Percentiles rank a stretch among this genome's conserved stretches.
phyloP scores from a whole-genome alignment of 306 rosid species.

The Lablab purpureus region DNA sequence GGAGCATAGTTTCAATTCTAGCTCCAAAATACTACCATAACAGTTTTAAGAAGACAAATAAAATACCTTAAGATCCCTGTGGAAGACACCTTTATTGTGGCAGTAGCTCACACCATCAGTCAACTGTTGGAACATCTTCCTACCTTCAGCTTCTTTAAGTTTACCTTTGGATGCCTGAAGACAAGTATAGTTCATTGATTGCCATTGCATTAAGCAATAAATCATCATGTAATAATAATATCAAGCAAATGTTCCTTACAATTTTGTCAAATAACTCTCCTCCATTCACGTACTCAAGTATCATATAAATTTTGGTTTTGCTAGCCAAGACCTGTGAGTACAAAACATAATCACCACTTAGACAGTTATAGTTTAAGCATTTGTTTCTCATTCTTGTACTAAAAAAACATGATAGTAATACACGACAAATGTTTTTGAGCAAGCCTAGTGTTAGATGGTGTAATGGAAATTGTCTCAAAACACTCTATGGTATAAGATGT shows the following conservation, averaged over 20 bases:
- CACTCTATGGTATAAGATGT: no score
- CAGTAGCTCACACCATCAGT: conserved; percentile 87
- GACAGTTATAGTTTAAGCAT: no score
- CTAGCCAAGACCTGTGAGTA: conserved; percentile 82
- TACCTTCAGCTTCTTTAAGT: conserved; percentile 68
- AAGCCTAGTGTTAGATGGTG: no score
- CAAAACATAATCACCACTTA: conserved; percentile 20
- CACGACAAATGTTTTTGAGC: no score
- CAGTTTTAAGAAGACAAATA: conserved; percentile 20
- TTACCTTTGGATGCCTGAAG: conserved; percentile 72
- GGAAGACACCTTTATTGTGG: conserved; percentile 87
- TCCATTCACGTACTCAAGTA: conserved; percentile 79
- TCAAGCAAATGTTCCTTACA: conserved; percentile 55
- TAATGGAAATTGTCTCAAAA: no score
- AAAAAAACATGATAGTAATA: no score
- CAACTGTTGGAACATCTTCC: conserved; percentile 83
- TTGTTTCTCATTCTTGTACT: no score
- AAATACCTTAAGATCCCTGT: conserved; percentile 89
- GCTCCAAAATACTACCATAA: background rate
- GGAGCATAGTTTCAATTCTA: background rate
- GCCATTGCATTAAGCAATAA: conserved; percentile 9
- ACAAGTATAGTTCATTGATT: conserved; percentile 7
- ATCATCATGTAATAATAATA: background rate
- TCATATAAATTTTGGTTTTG: conserved; percentile 91
- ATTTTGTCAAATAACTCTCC: conserved; percentile 89